Percentiles rank a stretch among this genome's conserved stretches.
These are phyloP conservation scores for Bipolaris zeicola DNA, from an alignment of 2,329 filamentous ascomycete genomes.

Conservation along the genomic window DNA sequence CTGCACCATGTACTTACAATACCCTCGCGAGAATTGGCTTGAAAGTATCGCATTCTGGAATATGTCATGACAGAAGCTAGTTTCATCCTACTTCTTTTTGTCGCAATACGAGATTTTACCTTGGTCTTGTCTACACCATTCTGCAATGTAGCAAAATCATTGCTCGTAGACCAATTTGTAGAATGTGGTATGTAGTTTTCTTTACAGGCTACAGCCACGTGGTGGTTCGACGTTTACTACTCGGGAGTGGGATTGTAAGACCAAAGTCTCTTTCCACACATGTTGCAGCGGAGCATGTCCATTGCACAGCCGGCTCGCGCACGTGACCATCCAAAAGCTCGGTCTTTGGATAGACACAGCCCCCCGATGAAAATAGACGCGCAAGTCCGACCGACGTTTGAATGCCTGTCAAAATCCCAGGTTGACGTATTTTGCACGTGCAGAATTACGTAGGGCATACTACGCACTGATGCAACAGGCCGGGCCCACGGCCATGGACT, in stretches of 20 bases:
- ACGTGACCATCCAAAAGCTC: neutral
- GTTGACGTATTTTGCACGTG: neutral
- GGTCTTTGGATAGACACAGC: neutral
- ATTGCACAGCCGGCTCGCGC: neutral
- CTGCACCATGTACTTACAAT: neutral
- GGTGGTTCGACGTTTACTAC: neutral
- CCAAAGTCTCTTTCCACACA: no score
- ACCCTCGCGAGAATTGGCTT: no score
- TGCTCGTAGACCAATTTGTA: neutral
- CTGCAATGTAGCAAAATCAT: neutral
- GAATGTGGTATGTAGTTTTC: neutral
- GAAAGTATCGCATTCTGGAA: neutral
- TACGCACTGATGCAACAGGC: neutral
- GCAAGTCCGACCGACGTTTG: neutral
- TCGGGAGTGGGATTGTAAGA: neutral
- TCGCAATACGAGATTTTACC: neutral
- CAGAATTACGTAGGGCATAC: neutral
- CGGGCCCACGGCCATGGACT: neutral
- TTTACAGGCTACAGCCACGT: neutral
- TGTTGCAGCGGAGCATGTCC: neutral
- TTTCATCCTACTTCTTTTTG: neutral
- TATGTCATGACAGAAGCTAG: neutral
- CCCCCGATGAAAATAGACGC: neutral
- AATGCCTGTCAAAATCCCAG: no score
- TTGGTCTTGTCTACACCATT: neutral